Evolutionary conservation across 2,329 filamentous ascomycete genomes (phyloP), one percentile per base, ranked within the genome.

Genomic region (Sarocladium oryzae): DNA sequence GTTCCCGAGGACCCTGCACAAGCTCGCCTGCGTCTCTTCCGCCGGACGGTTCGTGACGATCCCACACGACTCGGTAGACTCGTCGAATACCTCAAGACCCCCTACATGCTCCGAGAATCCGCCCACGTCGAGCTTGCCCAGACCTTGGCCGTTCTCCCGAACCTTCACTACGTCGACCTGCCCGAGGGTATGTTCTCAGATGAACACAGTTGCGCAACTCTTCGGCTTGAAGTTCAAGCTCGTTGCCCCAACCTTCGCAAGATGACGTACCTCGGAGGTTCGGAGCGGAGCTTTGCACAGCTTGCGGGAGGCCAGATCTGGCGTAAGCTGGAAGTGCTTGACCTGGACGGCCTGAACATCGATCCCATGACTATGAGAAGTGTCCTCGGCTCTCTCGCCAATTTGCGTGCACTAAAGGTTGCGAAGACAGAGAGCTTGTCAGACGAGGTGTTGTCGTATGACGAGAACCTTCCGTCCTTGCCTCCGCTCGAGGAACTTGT

Each of bases 61-160:
- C 79, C 82, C 20, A 81, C 77, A 8, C 72, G 77, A 23, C 71
- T 95, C 41, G 89, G 85, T 30, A 73, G 78, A 51, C 73, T 82
- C 37, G 88, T 96, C 4, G 72, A 85, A 61, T 90, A 85, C 60
- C 75, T 97, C 61, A 95, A 96, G 73, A 84, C 89, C 53, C 89
- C 92, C 6, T 96, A 96, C 68, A 96, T 96, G 92, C 85, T 92
- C 51, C 84, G 92, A 53, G 89, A 96, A 71, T 88, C 88, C 1
- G 87, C 81, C 64, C 89, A 93, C 65, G 79, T 87, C 51, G 88
- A 92, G 56, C 79, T 96, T 46, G 91, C 92, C 9, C 83, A 90
- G 49, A 89, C 88, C 23, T 86, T 96, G 45, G 89, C 89, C 33
- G 87, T 91, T 21, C 77, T 92, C 38, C 88, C 89, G 26, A 90